Base-by-base conservation (phyloP, 2,329 filamentous ascomycete species). In the Ceratocystis diversiconidia region DNA sequence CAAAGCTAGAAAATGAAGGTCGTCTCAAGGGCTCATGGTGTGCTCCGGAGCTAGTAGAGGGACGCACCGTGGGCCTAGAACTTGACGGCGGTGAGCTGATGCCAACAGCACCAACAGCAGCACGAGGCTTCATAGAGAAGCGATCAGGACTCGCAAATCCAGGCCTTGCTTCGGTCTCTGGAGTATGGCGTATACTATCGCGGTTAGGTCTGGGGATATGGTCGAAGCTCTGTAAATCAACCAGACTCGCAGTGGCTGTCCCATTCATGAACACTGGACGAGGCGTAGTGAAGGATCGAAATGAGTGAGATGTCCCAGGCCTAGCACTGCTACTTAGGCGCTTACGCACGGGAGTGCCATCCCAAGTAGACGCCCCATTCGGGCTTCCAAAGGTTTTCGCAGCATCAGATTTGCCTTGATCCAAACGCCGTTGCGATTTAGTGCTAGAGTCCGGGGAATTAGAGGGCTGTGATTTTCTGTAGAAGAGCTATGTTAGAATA, bases 271-370 rank as follows among this genome's bases (percentile, higher is more conserved):
- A 67, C 63, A 67, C 65, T 5, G 66, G 66, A 12, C 66, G 46
- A 43, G 66, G 66, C n/a, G 63, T 61, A 15, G 65, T 48, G 19
- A 64, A 46, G 17, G 67, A 68, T 2, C 67, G 67, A 46, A 62
- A 65, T 1, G 65, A 68, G 15, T 65, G 64, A 7, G 68, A 65
- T 69, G 68, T 61, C 61, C 69, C 57, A 50, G 65, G 62, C 32
- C 69, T 64, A 69, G 70, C 62, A 28, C 19, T 41, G 7, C 62
- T 67, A 32, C 62, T 57, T 19, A 48, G 50, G 22, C 66, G 66
- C 19, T 60, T 60, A 17, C 52, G 63, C 12, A 48, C 32, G 2
- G 65, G 44, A 22, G 66, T 65, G 2, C 59, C 41, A 43, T 52
- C 61, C 66, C 66, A 67, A 19, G 63, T 62, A 25, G 62, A 46